Conservation (phyloP, 805 yeast genomes). For the Kodamaea kaohsiungensis region DNA sequence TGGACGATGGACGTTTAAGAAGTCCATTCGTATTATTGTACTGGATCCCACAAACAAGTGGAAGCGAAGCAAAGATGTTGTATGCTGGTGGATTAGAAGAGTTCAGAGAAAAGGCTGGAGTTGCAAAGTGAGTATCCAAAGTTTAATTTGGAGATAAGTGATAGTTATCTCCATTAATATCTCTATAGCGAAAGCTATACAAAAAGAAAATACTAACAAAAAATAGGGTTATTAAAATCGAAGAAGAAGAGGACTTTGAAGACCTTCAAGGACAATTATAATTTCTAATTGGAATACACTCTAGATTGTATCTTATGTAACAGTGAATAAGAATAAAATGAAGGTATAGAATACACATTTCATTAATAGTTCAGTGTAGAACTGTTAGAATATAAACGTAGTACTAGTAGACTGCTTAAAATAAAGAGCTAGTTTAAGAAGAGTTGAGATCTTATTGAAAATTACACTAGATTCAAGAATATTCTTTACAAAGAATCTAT, state of each 20-base stretch:
- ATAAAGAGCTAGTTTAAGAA: no score
- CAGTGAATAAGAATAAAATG: no score
- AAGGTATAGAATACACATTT: no score
- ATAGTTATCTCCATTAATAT: no score
- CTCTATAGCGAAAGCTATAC: no score
- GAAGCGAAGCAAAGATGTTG: slow-evolving; percentile 79
- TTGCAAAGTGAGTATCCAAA: slow-evolving; percentile 47
- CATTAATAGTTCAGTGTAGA: no score
- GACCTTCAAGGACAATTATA: slow-evolving; percentile 44
- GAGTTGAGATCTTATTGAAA: no score
- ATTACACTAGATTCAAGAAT: no score
- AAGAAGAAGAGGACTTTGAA: slow-evolving; percentile 71
- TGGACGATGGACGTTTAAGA: slow-evolving; percentile 69
- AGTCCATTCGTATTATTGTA: slow-evolving; percentile 80
- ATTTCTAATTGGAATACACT: not conserved
- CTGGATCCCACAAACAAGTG: slow-evolving; percentile 86
- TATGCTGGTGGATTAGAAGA: slow-evolving; percentile 90
- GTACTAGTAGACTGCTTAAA: no score
- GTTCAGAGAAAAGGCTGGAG: slow-evolving; percentile 76
- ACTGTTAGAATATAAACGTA: no score
- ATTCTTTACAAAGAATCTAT: no score
- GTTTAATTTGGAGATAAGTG: not conserved
- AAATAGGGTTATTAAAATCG: slow-evolving; percentile 56
- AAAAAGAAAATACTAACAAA: slow-evolving; percentile 24
- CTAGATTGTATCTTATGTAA: no score